phyloP scores from a whole-genome alignment of 495 filamentous ascomycete genomes.

The Astrothelium macrocarpum region DNA sequence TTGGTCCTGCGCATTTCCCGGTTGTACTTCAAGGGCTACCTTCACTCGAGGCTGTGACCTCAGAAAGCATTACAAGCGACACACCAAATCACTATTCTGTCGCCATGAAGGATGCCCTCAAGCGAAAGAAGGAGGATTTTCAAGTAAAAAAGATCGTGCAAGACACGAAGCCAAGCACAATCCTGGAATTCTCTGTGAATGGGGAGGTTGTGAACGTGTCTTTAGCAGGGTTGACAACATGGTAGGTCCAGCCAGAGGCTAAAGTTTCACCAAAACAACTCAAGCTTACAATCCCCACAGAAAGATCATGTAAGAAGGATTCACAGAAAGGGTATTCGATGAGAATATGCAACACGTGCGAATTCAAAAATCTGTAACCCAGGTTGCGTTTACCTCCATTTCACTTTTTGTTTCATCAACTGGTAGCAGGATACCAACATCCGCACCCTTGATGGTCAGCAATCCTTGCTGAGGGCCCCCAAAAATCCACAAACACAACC shows the following conservation, averaged over 20 bases:
- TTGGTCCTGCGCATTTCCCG: constrained; percentile 50
- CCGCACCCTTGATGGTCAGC: too few relatives aligned
- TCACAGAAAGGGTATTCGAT: constrained; percentile 23
- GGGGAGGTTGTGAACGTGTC: constrained; percentile 47
- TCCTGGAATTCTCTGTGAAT: constrained; percentile 48
- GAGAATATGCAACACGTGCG: not conserved
- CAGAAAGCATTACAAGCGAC: constrained; percentile 54
- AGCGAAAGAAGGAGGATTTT: constrained; percentile 47
- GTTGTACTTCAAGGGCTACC: constrained; percentile 45
- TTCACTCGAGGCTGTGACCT: constrained; percentile 56
- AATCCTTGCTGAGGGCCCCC: too few relatives aligned
- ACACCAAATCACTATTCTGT: constrained; percentile 54
- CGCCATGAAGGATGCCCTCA: constrained; percentile 52
- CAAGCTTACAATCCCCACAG: constrained; percentile 25
- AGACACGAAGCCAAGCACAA: constrained; percentile 57
- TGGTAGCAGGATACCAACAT: too few relatives aligned
- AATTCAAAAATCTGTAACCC: not conserved
- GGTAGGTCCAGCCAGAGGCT: constrained; percentile 25
- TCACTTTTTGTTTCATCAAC: too few relatives aligned
- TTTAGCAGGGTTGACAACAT: constrained; percentile 60
- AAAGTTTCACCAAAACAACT: constrained; percentile 19
- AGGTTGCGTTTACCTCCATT: not conserved
- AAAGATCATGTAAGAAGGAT: constrained; percentile 35
- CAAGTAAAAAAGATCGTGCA: constrained; percentile 53
- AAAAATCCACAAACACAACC: not conserved